phyloP scores from a whole-genome alignment of 352 stramenopile species.

The Globisporangium irregulare region DNA sequence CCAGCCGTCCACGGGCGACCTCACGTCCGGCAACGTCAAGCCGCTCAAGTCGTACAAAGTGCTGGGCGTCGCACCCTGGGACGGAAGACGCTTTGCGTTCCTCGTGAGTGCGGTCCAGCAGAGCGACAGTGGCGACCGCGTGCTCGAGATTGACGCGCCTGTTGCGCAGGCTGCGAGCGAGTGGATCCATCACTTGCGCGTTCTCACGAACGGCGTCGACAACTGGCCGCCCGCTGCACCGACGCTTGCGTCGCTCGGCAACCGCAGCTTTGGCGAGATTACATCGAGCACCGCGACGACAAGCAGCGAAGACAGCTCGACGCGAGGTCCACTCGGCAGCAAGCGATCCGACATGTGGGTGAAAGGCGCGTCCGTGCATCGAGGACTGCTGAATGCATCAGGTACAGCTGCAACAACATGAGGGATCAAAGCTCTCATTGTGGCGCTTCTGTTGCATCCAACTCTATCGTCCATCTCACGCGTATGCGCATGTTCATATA shows the following conservation, averaged over 20 bases:
- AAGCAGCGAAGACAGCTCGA: constrained; percentile 27
- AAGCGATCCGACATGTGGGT: constrained; percentile 76
- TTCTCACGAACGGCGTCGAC: constrained; percentile 46
- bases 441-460: constrained; percentile 2
- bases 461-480: not conserved
- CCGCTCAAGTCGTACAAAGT: constrained; percentile 70
- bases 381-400: constrained; percentile 67
- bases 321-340: constrained; percentile 27
- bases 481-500: not conserved
- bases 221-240: constrained; percentile 21
- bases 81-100: constrained; percentile 70
- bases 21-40: constrained; percentile 52
- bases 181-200: constrained; percentile 70
- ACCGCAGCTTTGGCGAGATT: constrained; percentile 15
- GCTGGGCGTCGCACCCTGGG: constrained; percentile 66
- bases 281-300: constrained; percentile 1
- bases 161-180: constrained; percentile 56
- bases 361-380: constrained; percentile 80
- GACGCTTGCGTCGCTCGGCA: constrained; percentile 22
- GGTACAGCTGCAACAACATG: constrained; percentile 14
- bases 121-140: constrained; percentile 67
- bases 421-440: not conserved
- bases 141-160: constrained; percentile 73
- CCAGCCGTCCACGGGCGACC: constrained; percentile 69
- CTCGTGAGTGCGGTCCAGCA: constrained; percentile 70